Percentiles rank a stretch among this genome's conserved stretches.
These are phyloP conservation scores for Sporothrix globosa DNA, from an alignment of 2,329 filamentous ascomycete species.

Conservation along the genomic window DNA sequence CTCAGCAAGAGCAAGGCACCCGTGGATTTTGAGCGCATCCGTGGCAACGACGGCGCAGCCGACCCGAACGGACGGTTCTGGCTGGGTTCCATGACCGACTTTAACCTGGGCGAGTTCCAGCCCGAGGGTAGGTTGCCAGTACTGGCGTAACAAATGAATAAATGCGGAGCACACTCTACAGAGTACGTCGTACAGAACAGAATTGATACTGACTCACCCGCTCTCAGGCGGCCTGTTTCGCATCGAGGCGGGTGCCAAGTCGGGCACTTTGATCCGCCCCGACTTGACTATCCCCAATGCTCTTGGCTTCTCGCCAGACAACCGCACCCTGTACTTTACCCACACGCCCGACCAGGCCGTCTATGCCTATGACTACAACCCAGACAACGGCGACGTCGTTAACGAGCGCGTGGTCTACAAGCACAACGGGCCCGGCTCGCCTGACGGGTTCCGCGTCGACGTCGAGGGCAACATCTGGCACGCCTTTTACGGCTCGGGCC, in stretches of 20 bases:
- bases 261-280: slow-evolving; percentile 62
- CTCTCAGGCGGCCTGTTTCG: slow-evolving; percentile 70
- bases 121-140: slow-evolving; percentile 55
- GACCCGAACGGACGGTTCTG: slow-evolving; percentile 82
- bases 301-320: slow-evolving; percentile 75
- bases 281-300: slow-evolving; percentile 81
- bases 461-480: slow-evolving; percentile 86
- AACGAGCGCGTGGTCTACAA: slow-evolving; percentile 74
- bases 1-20: slow-evolving; percentile 33
- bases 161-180: no score
- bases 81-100: slow-evolving; percentile 85
- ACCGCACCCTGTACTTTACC: slow-evolving; percentile 78
- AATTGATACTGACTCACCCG: neutral
- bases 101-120: slow-evolving; percentile 59
- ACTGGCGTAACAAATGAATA: neutral
- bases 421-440: slow-evolving; percentile 66
- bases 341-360: slow-evolving; percentile 74
- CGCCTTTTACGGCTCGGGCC: slow-evolving; percentile 76
- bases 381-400: slow-evolving; percentile 63
- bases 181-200: neutral
- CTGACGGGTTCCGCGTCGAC: slow-evolving; percentile 86
- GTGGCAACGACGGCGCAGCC: slow-evolving; percentile 80
- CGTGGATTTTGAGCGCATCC: slow-evolving; percentile 56
- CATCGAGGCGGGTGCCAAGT: slow-evolving; percentile 63
- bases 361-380: slow-evolving; percentile 73